Evolutionary conservation across 2,329 filamentous ascomycete species (phyloP).

Genomic region (Fusarium sp.): DNA sequence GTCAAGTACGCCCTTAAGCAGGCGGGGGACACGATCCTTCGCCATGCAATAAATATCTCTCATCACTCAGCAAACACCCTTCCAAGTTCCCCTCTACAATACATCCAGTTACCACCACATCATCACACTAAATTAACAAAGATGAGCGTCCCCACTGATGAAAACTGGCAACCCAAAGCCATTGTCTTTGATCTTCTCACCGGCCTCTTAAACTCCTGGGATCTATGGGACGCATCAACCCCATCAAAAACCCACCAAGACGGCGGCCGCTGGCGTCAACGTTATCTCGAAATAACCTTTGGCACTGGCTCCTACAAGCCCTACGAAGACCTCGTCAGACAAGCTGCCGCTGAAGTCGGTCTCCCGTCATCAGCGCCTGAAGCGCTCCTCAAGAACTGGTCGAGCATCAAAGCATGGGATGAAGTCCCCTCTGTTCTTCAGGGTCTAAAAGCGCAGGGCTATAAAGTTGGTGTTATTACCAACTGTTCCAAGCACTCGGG

Average conservation of each 20-base stretch:
- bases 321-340: conserved; percentile 46
- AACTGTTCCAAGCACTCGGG: conserved; percentile 51
- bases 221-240: conserved; percentile 49
- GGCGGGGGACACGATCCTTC: background rate
- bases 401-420: conserved; percentile 40
- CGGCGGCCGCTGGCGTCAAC: conserved; percentile 48
- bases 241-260: conserved; percentile 39
- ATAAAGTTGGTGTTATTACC: conserved; percentile 50
- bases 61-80: background rate
- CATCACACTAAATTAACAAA: rapidly evolving
- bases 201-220: conserved; percentile 52
- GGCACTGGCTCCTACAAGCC: conserved; percentile 46
- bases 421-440: conserved; percentile 33
- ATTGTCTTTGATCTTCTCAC: conserved; percentile 55
- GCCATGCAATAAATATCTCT: background rate
- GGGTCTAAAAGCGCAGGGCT: conserved; percentile 41
- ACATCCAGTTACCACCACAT: rapidly evolving
- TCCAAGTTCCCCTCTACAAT: no score
- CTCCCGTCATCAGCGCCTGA: conserved; percentile 43
- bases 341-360: conserved; percentile 45
- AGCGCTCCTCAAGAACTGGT: conserved; percentile 44
- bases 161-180: conserved; percentile 45
- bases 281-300: conserved; percentile 52
- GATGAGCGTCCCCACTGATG: background rate
- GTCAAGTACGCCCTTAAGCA: background rate